These are phyloP conservation scores for Stylosanthes scabra DNA, from an alignment of 331 rosid species.

Conservation along the genomic window DNA sequence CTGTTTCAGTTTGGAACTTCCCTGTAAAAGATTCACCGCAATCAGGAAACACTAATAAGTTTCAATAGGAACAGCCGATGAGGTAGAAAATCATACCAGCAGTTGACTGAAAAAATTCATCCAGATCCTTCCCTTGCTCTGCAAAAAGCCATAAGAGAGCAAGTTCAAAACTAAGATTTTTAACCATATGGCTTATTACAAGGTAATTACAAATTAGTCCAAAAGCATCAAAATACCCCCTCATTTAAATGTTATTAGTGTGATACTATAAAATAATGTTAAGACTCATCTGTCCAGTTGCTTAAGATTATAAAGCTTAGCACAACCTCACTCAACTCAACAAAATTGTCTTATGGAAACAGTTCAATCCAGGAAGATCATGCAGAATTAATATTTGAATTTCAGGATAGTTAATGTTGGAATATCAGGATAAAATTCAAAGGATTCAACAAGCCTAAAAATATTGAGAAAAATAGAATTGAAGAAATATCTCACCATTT, in stretches of 20 bases:
- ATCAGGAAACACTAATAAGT: conserved; percentile 8
- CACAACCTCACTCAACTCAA: background rate
- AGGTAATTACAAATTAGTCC: background rate
- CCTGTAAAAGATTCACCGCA: conserved; percentile 47
- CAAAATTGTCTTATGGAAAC: conserved; percentile 1
- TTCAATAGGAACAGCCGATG: background rate
- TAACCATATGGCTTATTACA: conserved; percentile 11
- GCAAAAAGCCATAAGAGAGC: conserved; percentile 44
- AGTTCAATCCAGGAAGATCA: background rate
- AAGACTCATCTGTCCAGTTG: background rate
- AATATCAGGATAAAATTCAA: conserved; percentile 1
- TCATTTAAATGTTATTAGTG: conserved; percentile 13
- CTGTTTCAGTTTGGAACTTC: conserved; percentile 86
- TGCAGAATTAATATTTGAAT: too few species aligned
- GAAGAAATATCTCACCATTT: conserved; percentile 60
- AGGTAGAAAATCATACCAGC: conserved; percentile 60
- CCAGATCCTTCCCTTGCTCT: conserved; percentile 91
- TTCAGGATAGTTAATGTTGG: too few species aligned
- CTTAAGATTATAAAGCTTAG: background rate
- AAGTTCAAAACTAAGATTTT: conserved; percentile 27
- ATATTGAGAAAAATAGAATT: conserved; percentile 3
- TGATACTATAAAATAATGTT: conserved; percentile 19
- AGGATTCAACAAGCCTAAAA: conserved; percentile 9
- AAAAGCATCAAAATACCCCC: conserved; percentile 18
- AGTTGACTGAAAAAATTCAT: conserved; percentile 92